These are phyloP conservation scores for Fusarium oxysporum DNA, from an alignment of 2,329 filamentous ascomycete genomes.

Conservation along the genomic window DNA sequence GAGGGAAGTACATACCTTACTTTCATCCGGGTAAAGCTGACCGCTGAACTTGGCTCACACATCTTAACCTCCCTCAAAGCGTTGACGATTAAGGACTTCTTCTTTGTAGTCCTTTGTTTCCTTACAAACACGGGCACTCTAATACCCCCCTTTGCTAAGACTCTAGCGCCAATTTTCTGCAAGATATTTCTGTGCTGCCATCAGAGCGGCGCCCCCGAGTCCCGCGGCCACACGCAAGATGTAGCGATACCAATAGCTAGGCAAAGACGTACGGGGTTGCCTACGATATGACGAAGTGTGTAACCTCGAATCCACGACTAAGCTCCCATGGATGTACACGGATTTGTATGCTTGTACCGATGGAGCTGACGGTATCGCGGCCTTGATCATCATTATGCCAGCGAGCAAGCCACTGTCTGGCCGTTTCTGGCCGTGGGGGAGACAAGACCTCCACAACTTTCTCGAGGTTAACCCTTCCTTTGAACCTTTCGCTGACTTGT, in stretches of 20 bases:
- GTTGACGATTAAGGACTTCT: background rate
- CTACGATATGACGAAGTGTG: slow-evolving; percentile 31
- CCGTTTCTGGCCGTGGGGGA: slow-evolving; percentile 12
- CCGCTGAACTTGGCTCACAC: background rate
- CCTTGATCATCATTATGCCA: slow-evolving; percentile 13
- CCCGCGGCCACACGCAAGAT: slow-evolving; percentile 4
- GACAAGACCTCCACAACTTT: slow-evolving; percentile 6
- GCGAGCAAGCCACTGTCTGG: slow-evolving; percentile 37
- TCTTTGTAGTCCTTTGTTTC: background rate
- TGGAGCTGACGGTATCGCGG: slow-evolving; percentile 28
- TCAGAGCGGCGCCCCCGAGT: slow-evolving; percentile 17
- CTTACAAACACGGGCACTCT: background rate
- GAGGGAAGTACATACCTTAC: background rate
- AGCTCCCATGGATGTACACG: slow-evolving; percentile 30
- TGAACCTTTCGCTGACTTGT: slow-evolving; percentile 5
- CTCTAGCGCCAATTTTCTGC: background rate
- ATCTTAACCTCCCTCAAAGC: background rate
- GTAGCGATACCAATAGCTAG: slow-evolving; percentile 15
- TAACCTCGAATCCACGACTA: slow-evolving; percentile 22
- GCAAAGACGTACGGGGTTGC: slow-evolving; percentile 4
- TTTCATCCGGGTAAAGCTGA: background rate
- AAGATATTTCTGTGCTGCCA: background rate
- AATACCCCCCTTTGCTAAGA: background rate
- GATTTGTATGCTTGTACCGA: slow-evolving; percentile 6
- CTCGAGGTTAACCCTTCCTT: background rate